Base-by-base conservation (phyloP, 176 grass and related monocot genomes). In the Aegilops longissima region DNA sequence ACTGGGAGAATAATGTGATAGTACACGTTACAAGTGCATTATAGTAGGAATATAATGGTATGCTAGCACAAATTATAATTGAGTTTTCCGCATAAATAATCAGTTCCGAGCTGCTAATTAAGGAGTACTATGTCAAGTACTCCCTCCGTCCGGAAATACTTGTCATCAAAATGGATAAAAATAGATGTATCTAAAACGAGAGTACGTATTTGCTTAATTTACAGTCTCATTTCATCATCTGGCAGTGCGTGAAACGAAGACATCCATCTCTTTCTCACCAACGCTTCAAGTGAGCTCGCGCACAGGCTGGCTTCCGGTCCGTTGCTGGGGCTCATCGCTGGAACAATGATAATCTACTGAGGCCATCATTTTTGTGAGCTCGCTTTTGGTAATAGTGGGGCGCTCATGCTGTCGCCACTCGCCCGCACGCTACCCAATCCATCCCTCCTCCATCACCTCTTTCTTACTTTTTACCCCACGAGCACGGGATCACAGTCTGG, bases 321-420 rank as follows among this genome's bases (percentile, higher is more conserved):
- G 18, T 54, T 51, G 0, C 17, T 18, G 20, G 34, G 21, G 39
- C 56, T 80, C 56, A 23, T 69, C 34, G 71, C 42, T 44, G 11
- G 33, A 30, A 59, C 24, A 68, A 85, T 66, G 67, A 42, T 65
- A 44, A 45, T 21, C 61, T 9, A 49, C 34, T 14, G 82, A 65
- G 23, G 42, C 45, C 77, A 76, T 68, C 45, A 58, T 54, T 16
- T 42, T 39, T 13, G 52, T 21, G 20, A 12, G 17, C 9, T 9
- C 36, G 1, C 52, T 89, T 89, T 82, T 63, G 83, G 51, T 49
- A 77, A 78, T n/a, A 61, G 88, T 71, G 88, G 83, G 76, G 78
- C 71, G 35, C 63, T 82, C 83, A 33, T 77, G 78, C 83, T 70
- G 83, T 23, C 64, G 25, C 25, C 25, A 25, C 25, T 25, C 25